These are phyloP conservation scores for Salisapilia sapeloensis DNA, from an alignment of 352 stramenopile genomes.

Conservation along the genomic window DNA sequence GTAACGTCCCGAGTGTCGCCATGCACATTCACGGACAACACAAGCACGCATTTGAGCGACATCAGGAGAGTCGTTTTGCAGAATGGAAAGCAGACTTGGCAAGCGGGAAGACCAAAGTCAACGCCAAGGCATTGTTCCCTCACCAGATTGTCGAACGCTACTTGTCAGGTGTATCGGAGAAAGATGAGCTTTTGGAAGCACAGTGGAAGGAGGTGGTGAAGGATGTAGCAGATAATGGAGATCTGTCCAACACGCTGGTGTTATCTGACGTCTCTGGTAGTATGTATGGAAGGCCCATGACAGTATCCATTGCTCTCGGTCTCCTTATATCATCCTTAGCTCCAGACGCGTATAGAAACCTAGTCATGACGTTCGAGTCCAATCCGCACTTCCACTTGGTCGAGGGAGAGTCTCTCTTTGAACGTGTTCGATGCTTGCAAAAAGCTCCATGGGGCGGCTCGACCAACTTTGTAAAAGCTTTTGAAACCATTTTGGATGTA, in stretches of 20 bases:
- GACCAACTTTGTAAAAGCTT: conserved; percentile 50
- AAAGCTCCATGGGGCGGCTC: conserved; percentile 17
- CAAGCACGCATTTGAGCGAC: conserved; percentile 15
- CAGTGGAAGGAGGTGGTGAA: conserved; percentile 27
- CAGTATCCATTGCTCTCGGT: conserved; percentile 21
- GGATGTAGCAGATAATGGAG: conserved; percentile 7
- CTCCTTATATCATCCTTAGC: conserved; percentile 21
- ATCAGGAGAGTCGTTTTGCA: conserved; percentile 13
- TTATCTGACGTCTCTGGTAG: conserved; percentile 29
- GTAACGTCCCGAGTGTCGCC: conserved; percentile 17
- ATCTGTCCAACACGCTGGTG: conserved; percentile 17
- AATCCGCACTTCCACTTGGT: conserved; percentile 18
- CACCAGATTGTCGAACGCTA: conserved; percentile 28
- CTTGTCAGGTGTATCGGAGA: conserved; percentile 2
- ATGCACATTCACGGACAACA: conserved; percentile 30
- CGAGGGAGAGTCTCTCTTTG: conserved; percentile 10
- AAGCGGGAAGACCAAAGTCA: conserved; percentile 21
- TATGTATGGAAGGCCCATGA: conserved; percentile 15
- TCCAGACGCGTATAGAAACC: conserved; percentile 22
- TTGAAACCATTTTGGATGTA: conserved; percentile 30
- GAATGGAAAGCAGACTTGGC: conserved; percentile 12
- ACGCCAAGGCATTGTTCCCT: conserved; percentile 21
- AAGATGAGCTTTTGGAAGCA: conserved; percentile 23
- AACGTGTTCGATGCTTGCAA: conserved; percentile 8
- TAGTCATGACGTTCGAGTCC: conserved; percentile 35